Conservation (phyloP, 768 basidiomycete genomes). For the Lenzites betulinus region DNA sequence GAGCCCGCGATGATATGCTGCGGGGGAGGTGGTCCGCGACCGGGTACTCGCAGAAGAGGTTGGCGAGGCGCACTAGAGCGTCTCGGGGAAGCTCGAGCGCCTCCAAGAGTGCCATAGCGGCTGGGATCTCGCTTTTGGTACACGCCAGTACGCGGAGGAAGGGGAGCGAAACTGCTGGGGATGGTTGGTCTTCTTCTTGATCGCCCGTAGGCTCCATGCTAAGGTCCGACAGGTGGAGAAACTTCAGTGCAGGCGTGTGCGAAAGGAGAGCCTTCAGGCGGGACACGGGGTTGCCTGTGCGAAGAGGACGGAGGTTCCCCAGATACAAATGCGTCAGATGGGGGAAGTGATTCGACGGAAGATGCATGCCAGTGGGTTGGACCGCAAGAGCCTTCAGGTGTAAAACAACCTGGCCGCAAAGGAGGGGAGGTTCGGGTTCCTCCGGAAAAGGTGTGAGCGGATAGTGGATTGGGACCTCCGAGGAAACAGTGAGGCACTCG, state of each 20-base stretch:
- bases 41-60: not conserved
- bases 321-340: not conserved
- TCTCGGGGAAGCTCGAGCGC: not conserved
- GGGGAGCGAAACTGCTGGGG: not conserved
- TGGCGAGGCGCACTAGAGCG: not conserved
- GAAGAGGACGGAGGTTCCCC: not conserved
- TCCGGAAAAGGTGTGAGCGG: not conserved
- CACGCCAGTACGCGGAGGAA: not conserved
- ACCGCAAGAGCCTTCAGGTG: not conserved
- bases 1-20: not conserved
- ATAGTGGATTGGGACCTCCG: not conserved
- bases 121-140: too few species aligned
- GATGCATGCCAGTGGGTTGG: not conserved
- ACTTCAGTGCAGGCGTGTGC: not conserved
- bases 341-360: not conserved
- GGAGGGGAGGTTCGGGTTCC: not conserved
- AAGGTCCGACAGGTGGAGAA: not conserved
- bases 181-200: too few species aligned
- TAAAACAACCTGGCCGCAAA: not conserved
- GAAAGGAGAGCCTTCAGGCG: not conserved
- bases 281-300: not conserved
- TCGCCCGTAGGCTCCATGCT: too few species aligned
- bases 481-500: not conserved
- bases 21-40: not conserved
- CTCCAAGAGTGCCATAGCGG: not conserved